Base-by-base conservation (phyloP, 2,329 filamentous ascomycete species). In the Arthroderma uncinatum region DNA sequence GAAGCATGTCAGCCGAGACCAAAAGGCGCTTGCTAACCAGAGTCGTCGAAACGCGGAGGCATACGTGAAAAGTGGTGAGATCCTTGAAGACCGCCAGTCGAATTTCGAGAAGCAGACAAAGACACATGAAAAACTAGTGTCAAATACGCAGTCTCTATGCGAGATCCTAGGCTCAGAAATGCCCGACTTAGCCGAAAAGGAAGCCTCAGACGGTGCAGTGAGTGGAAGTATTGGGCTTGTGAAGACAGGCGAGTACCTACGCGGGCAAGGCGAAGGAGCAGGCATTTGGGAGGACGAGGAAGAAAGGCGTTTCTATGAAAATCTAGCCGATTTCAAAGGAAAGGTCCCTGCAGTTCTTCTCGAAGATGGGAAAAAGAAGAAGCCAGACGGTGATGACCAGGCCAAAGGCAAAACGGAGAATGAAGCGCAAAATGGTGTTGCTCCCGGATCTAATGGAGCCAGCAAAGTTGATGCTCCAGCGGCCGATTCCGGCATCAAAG, bases 261-360 rank as follows among this genome's bases (percentile, higher is more conserved):
- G 89, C 37, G 91, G 90, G 10, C 88, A 94, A 69, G 86, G 85
- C 21, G 92, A 97, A 59, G 91, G 90, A 19, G 82, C 91, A 23
- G 93, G 93, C 0, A 97, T 98, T 61, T 98, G 93, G 93, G 91
- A 96, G 74, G 93, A 98, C 65, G 93, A 98, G 67, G 93, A 98
- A 56, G 92, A 98, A 72, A 84, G 93, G 59, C 87, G 93, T 60
- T 98, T 98, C 70, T 98, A 98, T 73, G 93, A 98, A 75, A 97
- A 96, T 62, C 73, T 98, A 9, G 87, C 95, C 10, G 93, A 98
- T 68, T 76, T 98, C 14, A 95, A 94, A 68, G 93, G 94, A 64
- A 94, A 95, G 64, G 93, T 98, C 2, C 94, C 93, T 0, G 86
- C 86, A 1, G 94, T 98, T 64, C 77, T 98, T 7, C 81, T 98